Evolutionary conservation across 2,329 filamentous ascomycete species (phyloP).

Genomic region (Pseudogymnoascus sp.): DNA sequence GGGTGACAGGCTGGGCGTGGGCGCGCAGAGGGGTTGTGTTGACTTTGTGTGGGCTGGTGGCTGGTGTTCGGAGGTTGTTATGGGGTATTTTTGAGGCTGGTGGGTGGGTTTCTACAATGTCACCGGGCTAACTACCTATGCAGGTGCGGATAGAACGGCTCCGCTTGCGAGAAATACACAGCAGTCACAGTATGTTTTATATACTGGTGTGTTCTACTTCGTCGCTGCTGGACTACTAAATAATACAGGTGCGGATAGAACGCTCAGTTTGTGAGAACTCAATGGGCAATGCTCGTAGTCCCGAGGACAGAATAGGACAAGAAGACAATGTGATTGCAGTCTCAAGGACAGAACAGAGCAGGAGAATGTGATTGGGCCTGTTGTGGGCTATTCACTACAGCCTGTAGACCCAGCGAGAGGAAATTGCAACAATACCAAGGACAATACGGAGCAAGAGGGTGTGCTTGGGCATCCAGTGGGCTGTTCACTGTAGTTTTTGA

Average conservation of each 20-base stretch:
- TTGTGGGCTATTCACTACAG: neutral
- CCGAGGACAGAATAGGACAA: neutral
- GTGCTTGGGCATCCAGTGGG: no score
- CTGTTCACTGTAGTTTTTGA: no score
- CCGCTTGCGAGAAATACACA: no score
- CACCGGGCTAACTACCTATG: no score
- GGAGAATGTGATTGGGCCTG: neutral
- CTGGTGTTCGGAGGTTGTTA: no score
- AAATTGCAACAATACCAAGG: no score
- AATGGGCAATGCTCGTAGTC: neutral
- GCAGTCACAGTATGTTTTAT: neutral
- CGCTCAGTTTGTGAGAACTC: neutral
- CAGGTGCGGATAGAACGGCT: no score
- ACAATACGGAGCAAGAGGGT: no score
- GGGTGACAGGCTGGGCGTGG: neutral
- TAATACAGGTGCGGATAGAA: neutral
- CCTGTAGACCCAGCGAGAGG: neutral
- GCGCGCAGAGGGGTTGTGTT: neutral
- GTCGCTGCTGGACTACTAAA: neutral
- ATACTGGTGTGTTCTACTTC: neutral
- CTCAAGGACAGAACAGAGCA: neutral
- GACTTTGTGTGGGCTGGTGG: neutral
- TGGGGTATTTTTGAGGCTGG: no score
- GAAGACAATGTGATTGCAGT: neutral
- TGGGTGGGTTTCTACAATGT: no score